These are phyloP conservation scores for Plantago ovata DNA, from an alignment of 257 asterid species.

Conservation along the genomic window DNA sequence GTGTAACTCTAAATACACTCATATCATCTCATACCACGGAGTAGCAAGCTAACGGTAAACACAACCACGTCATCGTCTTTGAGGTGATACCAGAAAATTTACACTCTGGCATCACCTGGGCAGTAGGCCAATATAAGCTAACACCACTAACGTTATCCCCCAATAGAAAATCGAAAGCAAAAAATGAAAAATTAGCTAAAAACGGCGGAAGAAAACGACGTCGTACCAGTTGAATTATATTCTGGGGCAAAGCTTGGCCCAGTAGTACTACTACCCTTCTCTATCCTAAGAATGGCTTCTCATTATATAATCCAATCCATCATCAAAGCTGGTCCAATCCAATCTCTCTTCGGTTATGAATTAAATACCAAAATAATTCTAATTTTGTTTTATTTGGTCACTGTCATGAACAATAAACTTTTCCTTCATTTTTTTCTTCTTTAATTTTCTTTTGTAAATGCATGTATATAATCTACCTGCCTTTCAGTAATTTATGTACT, in stretches of 20 bases:
- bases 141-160: not conserved
- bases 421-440: no score
- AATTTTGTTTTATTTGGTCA: conserved; percentile 1
- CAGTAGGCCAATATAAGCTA: not conserved
- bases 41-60: no score
- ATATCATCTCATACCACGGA: no score
- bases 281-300: no score
- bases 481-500: no score
- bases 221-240: not conserved
- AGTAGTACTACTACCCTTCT: not conserved
- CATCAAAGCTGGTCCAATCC: no score
- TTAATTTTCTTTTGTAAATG: no score
- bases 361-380: not conserved
- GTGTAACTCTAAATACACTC: no score
- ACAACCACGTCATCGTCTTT: no score
- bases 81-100: not conserved
- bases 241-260: not conserved
- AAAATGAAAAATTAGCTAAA: not conserved
- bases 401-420: no score
- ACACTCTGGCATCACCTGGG: not conserved
- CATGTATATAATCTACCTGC: no score
- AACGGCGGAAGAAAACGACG: not conserved
- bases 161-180: not conserved
- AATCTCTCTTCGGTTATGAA: not conserved
- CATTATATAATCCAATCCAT: not conserved